phyloP scores from a whole-genome alignment of 139 green algal genomes.

The Tetradesmus obliquus region DNA sequence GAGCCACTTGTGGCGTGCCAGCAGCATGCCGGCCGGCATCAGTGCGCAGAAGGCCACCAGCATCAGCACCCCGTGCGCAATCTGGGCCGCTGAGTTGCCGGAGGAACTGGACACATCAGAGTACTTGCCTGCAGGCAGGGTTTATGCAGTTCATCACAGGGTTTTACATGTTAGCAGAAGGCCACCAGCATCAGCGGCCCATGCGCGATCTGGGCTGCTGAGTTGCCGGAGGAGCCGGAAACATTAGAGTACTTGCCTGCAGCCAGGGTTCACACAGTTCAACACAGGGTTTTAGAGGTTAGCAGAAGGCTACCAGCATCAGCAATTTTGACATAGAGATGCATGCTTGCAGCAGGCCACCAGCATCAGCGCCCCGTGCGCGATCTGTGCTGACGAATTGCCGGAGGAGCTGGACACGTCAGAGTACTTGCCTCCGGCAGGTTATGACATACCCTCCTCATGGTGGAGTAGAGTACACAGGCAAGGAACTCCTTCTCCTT shows the following conservation, averaged over 20 bases:
- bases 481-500: too few species aligned
- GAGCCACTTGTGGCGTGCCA: constrained; percentile 46
- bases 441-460: not conserved
- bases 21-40: constrained; percentile 36
- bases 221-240: not conserved
- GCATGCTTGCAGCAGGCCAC: constrained; percentile 11
- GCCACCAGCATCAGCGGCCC: constrained; percentile 25
- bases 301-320: constrained; percentile 33
- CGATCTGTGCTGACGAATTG: not conserved
- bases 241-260: not conserved
- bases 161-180: not conserved
- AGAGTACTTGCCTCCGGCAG: not conserved
- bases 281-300: too few species aligned
- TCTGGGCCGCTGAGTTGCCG: not conserved
- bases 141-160: not conserved
- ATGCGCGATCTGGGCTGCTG: not conserved
- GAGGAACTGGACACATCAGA: not conserved
- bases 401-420: not conserved
- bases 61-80: constrained; percentile 33
- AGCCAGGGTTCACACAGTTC: not conserved
- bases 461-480: not conserved
- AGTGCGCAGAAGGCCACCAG: constrained; percentile 33
- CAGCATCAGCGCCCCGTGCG: constrained; percentile 26
- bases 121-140: not conserved
- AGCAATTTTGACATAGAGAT: not conserved